These are phyloP conservation scores for Fusarium sororula DNA, from an alignment of 2,329 filamentous ascomycete genomes.

Conservation along the genomic window DNA sequence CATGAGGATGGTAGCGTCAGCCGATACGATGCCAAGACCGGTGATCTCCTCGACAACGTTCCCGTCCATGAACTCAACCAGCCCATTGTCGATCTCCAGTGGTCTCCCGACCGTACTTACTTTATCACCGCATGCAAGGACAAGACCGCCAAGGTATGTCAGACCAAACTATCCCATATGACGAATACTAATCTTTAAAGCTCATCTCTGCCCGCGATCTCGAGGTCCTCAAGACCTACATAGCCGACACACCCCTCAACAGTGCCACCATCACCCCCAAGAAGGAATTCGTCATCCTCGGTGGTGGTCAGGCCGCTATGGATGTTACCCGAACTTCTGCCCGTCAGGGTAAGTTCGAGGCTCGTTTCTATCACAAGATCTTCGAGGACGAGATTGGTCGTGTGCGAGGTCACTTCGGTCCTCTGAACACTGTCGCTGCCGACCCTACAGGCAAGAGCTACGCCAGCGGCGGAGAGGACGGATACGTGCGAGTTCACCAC, in stretches of 20 bases:
- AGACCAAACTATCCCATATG: background rate
- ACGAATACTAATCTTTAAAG: constrained; percentile 49
- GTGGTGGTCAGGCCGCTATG: constrained; percentile 98
- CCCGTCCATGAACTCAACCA: constrained; percentile 86
- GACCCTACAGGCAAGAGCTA: constrained; percentile 93
- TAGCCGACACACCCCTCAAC: constrained; percentile 94
- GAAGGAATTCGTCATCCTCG: constrained; percentile 97
- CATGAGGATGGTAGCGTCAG: constrained; percentile 96
- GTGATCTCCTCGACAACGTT: constrained; percentile 82
- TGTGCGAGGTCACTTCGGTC: constrained; percentile 96
- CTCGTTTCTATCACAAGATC: constrained; percentile 99
- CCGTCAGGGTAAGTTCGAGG: constrained; percentile 98
- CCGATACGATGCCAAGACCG: constrained; percentile 90
- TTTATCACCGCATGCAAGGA: constrained; percentile 99
- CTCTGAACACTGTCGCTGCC: constrained; percentile 93
- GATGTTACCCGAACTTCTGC: constrained; percentile 95
- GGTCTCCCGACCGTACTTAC: constrained; percentile 92
- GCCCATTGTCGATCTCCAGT: constrained; percentile 92
- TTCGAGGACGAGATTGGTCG: constrained; percentile 99
- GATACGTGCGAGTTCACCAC: constrained; percentile 97
- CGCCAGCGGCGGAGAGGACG: constrained; percentile 95
- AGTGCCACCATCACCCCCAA: constrained; percentile 92
- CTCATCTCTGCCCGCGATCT: constrained; percentile 88
- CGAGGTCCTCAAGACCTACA: constrained; percentile 90
- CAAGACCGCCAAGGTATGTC: constrained; percentile 86